Conservation (phyloP, 495 filamentous ascomycete genomes). For the Chaetomium tenue region DNA sequence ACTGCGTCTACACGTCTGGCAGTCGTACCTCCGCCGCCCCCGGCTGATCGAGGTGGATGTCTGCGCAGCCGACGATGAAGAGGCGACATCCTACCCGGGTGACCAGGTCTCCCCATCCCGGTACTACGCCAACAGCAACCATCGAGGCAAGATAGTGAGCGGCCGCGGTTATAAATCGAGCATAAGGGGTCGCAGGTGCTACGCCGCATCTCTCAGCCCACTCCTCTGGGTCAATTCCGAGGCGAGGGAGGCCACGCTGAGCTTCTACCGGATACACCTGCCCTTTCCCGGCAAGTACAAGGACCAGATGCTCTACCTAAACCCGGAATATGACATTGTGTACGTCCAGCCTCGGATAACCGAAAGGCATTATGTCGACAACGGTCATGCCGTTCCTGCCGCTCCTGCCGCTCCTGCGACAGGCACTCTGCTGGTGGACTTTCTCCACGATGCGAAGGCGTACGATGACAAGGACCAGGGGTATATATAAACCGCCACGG, state of each 20-base stretch:
- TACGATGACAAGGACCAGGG: background rate
- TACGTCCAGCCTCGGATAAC: too few relatives aligned
- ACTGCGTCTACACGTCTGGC: too few relatives aligned
- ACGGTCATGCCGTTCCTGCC: too few relatives aligned
- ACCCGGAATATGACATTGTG: background rate
- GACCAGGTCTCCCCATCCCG: too few relatives aligned
- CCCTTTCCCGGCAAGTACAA: background rate
- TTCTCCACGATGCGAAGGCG: background rate
- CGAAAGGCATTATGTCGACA: too few relatives aligned
- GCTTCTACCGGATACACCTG: background rate
- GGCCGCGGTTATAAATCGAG: background rate
- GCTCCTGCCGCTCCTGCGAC: background rate
- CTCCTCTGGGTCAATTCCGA: background rate
- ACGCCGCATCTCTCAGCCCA: background rate
- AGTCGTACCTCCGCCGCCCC: too few relatives aligned
- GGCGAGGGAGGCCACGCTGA: background rate
- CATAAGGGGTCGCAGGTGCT: background rate
- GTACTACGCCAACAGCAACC: constrained; percentile 1
- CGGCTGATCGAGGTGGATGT: too few relatives aligned
- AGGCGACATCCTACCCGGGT: too few relatives aligned
- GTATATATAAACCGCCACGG: too few relatives aligned
- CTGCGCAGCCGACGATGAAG: too few relatives aligned
- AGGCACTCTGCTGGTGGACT: background rate
- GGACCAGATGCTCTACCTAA: background rate
- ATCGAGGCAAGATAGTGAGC: background rate